Evolutionary conservation across 257 asterid genomes (phyloP), one percentile per base, ranked within the genome.

Genomic region (Lavandula angustifolia): DNA sequence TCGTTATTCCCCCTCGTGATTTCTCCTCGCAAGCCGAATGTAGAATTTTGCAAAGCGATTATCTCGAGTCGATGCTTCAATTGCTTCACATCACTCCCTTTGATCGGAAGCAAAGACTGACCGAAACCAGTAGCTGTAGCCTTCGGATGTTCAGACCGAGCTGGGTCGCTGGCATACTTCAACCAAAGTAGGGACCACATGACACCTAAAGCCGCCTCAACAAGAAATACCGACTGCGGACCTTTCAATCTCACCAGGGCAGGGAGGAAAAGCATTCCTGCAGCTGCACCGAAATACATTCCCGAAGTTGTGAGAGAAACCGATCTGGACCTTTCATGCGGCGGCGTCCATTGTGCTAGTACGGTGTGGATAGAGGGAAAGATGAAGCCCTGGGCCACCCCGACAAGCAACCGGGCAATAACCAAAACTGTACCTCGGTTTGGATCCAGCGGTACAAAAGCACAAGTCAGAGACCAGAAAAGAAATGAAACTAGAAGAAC

Each of bases 261-360:
- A 3, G 96, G 96, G 72, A 91, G 94, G 66, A 86, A 18, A 64
- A 91, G 96, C 81, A 85, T 91, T 63, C 96, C 96, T 11, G 74
- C 59, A 10, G 98, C 95, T 57, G 96, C 96, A 54, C 98, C 98
- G 38, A 91, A 83, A 66, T 91, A 91, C 98, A 91, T 88, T 18
- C 96, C 96, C 0, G 98, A 91, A 40, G 96, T 91, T 2, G 96
- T 91, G 59, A 88, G 86, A 55, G 98, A 91, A 69, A 91, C 96
- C 1, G 96, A 85, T 69, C 96, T 80, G 2, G 98, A 91, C 66
- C 95, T 69, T 76, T 91, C 98, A 40, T 88, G 94, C 5, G 96
- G 98, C 4, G 96, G 96, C 9, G 89, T 96, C 96, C 98, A 88
- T 66, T 91, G 98, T 40, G 98, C 96, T 42, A 91, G 83, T 57